These are phyloP conservation scores for Lactifluus piperatus DNA, from an alignment of 768 basidiomycete species.

Conservation along the genomic window DNA sequence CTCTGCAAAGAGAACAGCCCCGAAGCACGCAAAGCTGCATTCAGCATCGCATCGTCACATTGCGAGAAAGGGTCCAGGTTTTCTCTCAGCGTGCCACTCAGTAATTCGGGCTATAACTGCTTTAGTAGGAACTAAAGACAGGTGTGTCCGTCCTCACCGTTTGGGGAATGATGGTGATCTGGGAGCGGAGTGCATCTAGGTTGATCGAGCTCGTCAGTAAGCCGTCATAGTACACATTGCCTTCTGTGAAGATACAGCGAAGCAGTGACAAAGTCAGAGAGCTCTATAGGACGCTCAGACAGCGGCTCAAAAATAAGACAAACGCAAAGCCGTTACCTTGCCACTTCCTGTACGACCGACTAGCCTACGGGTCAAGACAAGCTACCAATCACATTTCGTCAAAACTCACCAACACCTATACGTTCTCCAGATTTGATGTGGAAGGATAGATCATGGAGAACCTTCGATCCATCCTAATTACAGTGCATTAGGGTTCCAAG, in stretches of 20 bases:
- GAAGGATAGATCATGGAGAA: slow-evolving; percentile 44
- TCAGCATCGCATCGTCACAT: slow-evolving; percentile 44
- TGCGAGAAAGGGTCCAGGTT: slow-evolving; percentile 56
- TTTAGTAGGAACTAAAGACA: slow-evolving; percentile 9
- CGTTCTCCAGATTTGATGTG: slow-evolving; percentile 47
- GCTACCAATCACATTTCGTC: background rate
- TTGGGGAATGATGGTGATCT: slow-evolving; percentile 55
- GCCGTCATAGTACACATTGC: slow-evolving; percentile 45
- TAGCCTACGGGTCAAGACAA: slow-evolving; percentile 17
- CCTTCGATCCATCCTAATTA: slow-evolving; percentile 42
- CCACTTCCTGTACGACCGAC: slow-evolving; percentile 56
- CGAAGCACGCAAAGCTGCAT: slow-evolving; percentile 40
- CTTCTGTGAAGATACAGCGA: slow-evolving; percentile 45
- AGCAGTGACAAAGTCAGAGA: slow-evolving; percentile 45
- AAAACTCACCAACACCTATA: slow-evolving; percentile 41
- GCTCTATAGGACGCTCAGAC: slow-evolving; percentile 26
- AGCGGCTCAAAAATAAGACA: background rate
- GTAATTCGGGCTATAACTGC: slow-evolving; percentile 34
- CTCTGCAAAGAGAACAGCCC: slow-evolving; percentile 37
- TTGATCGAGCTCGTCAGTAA: slow-evolving; percentile 39
- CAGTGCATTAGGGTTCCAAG: slow-evolving; percentile 13
- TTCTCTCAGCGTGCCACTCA: slow-evolving; percentile 46
- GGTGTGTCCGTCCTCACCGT: slow-evolving; percentile 28
- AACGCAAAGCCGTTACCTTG: slow-evolving; percentile 26
- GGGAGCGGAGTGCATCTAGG: slow-evolving; percentile 42